These are phyloP conservation scores for Prunus kanzakura DNA, from an alignment of 306 rosid genomes.

Conservation along the genomic window DNA sequence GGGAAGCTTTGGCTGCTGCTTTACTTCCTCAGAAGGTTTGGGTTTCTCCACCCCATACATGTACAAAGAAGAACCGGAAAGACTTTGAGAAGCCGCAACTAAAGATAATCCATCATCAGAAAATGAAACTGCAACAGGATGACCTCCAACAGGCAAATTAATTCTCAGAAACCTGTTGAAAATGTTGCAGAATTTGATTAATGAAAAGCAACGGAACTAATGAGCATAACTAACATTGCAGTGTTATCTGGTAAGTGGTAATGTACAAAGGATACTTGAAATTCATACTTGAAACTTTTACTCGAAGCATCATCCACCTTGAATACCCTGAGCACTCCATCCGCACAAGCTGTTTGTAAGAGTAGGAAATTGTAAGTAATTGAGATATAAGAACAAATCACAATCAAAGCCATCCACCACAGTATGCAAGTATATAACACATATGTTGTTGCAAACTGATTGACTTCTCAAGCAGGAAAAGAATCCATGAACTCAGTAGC, in stretches of 20 bases:
- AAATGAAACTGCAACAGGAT: slow-evolving; percentile 72
- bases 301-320: slow-evolving; percentile 92
- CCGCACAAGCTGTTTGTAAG: slow-evolving; percentile 75
- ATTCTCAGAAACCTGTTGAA: slow-evolving; percentile 73
- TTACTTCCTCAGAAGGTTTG: slow-evolving; percentile 43
- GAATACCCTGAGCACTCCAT: slow-evolving; percentile 89
- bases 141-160: slow-evolving; percentile 88
- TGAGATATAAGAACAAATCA: slow-evolving; percentile 1
- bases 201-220: slow-evolving; percentile 15
- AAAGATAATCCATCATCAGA: slow-evolving; percentile 67
- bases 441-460: not conserved
- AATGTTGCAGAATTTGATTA: slow-evolving; percentile 19
- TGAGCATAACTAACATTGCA: slow-evolving; percentile 19
- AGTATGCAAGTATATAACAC: not conserved
- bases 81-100: slow-evolving; percentile 73
- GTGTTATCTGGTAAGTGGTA: slow-evolving; percentile 1
- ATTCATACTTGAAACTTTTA: slow-evolving; percentile 90
- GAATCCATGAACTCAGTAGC: not conserved
- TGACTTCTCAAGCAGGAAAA: not conserved
- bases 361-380: slow-evolving; percentile 11
- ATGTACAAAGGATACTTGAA: slow-evolving; percentile 16
- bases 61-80: slow-evolving; percentile 71
- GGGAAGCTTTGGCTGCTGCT: slow-evolving; percentile 77
- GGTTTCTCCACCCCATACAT: slow-evolving; percentile 89
- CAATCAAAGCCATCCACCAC: not conserved